A percentile compares a stretch with the other conserved stretches of the same genome.
Evolutionary conservation across 1,284 basidiomycete genomes (phyloP).

Genomic region (Papiliotrema flavescens): DNA sequence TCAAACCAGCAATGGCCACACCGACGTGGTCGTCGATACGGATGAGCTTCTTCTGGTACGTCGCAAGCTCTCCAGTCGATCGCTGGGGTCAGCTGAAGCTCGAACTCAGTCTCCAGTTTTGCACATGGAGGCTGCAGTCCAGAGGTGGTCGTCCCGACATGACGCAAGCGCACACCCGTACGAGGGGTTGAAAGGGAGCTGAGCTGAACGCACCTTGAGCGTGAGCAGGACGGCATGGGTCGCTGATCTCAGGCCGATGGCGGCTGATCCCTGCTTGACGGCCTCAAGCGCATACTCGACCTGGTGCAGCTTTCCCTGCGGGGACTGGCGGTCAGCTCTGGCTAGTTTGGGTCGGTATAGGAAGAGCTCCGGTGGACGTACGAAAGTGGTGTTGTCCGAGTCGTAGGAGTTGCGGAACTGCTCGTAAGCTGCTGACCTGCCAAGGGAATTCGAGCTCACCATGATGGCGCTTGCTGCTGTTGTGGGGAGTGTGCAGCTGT

Average conservation of each 20-base stretch:
- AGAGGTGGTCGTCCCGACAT: too few species aligned
- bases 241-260: conserved; percentile 90
- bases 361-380: conserved; percentile 12
- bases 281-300: conserved; percentile 99
- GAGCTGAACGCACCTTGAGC: conserved; percentile 64
- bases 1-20: conserved; percentile 96
- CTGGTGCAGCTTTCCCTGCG: conserved; percentile 58
- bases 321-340: conserved; percentile 28
- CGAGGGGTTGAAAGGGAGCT: background rate
- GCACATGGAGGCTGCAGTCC: too few species aligned
- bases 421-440: background rate
- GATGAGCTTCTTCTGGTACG: conserved; percentile 99
- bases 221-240: conserved; percentile 93
- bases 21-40: conserved; percentile 99
- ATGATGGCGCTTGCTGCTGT: background rate
- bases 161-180: too few species aligned
- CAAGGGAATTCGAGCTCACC: conserved; percentile 1
- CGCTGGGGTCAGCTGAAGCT: conserved; percentile 69
- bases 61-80: conserved; percentile 96
- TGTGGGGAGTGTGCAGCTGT: background rate
- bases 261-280: conserved; percentile 98
- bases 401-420: conserved; percentile 94
- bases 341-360: background rate
- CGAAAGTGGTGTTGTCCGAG: conserved; percentile 92
- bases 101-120: too few species aligned